Base-by-base conservation (phyloP, 2,329 filamentous ascomycete species). In the Sphaceloma murrayae region DNA sequence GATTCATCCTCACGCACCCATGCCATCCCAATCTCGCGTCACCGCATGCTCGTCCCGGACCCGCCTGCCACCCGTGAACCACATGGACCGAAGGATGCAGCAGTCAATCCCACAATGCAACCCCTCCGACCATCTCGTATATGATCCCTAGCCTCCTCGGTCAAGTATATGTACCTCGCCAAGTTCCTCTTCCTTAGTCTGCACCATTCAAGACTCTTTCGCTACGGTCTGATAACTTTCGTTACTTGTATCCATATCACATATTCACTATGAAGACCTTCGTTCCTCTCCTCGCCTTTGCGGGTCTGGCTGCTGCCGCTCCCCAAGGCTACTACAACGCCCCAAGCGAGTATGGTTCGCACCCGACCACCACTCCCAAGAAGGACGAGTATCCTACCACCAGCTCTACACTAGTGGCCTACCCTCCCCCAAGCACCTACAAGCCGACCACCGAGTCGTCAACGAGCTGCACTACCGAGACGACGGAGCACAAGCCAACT, bases 181-280 rank as follows among this genome's bases (percentile, higher is more conserved):
- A 40, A 40, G 24, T 40, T 40, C 36, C 36, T 22, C 24, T 45
- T n/a, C n/a, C 42, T 34, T 29, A 14, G 21, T 17, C n/a, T 30
- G 17, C 16, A 43, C 26, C 31, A 26, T 21, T 22, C 17, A 30
- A 36, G 42, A 34, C 42, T 45, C 42, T 32, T 34, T 45, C 42
- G 42, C 42, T 45, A 45, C 42, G 42, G 42, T 45, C 42, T 45
- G 42, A 16, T 29, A 32, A 27, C n/a, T 33, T 19, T 32, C 22
- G 18, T 43, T 18, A 11, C n/a, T 33, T 26, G 14, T 3, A 17
- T 34, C 40, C 17, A 32, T 34, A 19, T 16, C 17, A 17, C 26
- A 22, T 24, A 16, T 21, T 33, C 17, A 44, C 18, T 8, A 45
- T 45, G 42, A 45, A 45, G 42, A 34, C 29, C 42, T 45, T 45